Base-by-base conservation (phyloP, 208 protist genomes). In the Leishmania braziliensis region DNA sequence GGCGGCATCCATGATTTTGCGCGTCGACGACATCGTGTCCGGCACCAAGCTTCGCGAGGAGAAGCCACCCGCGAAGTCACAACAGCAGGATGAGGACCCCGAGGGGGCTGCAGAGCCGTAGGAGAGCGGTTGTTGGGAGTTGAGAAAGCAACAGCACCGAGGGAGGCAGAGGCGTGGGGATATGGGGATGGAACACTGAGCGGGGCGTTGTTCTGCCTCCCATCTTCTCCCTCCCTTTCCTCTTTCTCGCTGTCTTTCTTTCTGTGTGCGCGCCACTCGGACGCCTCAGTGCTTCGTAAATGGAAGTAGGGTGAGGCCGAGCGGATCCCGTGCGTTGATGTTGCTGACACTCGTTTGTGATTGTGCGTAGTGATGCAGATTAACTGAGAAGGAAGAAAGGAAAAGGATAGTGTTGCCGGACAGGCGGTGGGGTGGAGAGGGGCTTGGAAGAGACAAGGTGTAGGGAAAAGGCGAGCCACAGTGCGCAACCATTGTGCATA, bases 11-110 rank as follows among this genome's bases (percentile, higher is more conserved):
- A 97, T 99, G 89, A 97, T 99, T 75, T 86, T 99, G 29, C 93
- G 99, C 77, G 99, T 99, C 43, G 99, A 99, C 87, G 99, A 99
- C 75, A 98, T 99, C 51, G 96, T 99, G 39, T 99, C 97, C 14
- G 99, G 99, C 66, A 95, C 97, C 63, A 97, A 97, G 86, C 86
- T 97, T 68, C 86, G 88, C 51, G 88, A 95, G 43, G 91, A 94
- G 58, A 89, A 92, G 77, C 84, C 89, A 58, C 85, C 85, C 29
- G 82, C 88, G 43, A 91, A 90, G 83, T 74, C 71, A 48, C 83
- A 91, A 74, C 83, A 91, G 75, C 78, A 90, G n/a, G 87, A 92
- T 54, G 93, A 93, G 60, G 90, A 91, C 60, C 88, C 84, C 20
- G 91, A 95, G 71, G 91, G 77, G 5, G 90, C 87, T 18, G 86